phyloP scores from a whole-genome alignment of 768 basidiomycete genomes.

The Roridomyces roridus region DNA sequence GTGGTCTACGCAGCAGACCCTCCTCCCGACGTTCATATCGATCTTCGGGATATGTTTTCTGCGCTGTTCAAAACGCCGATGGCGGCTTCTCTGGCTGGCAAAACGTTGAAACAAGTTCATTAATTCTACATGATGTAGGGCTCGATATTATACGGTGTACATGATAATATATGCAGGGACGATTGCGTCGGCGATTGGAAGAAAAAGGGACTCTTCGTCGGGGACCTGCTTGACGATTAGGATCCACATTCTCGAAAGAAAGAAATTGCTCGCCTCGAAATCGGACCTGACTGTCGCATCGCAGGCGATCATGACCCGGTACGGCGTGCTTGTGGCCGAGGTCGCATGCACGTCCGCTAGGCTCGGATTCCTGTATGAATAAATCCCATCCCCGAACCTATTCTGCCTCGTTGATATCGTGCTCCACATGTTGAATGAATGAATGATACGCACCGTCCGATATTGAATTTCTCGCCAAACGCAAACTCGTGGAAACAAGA shows the following conservation, averaged over 20 bases:
- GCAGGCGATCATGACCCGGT: constrained; percentile 69
- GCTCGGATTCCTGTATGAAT: constrained; percentile 65
- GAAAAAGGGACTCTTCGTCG: constrained; percentile 59
- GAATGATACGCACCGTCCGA: constrained; percentile 54
- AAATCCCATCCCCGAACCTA: constrained; percentile 69
- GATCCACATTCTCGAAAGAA: neutral
- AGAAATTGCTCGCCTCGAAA: constrained; percentile 33
- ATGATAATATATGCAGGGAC: constrained; percentile 64
- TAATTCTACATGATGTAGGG: constrained; percentile 20
- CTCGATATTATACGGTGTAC: constrained; percentile 48
- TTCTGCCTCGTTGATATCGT: constrained; percentile 12
- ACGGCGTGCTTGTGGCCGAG: constrained; percentile 70
- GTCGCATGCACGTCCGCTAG: constrained; percentile 66
- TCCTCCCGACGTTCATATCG: constrained; percentile 22
- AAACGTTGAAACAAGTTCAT: constrained; percentile 21
- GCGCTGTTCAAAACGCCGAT: constrained; percentile 56
- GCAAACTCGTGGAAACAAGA: constrained; percentile 63
- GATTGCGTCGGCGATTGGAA: constrained; percentile 59
- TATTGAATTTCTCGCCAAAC: constrained; percentile 58
- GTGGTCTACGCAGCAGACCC: constrained; percentile 59
- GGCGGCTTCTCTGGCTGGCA: constrained; percentile 37
- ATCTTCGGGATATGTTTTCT: constrained; percentile 24
- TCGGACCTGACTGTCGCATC: constrained; percentile 52
- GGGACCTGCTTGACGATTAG: constrained; percentile 41
- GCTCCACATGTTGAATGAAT: neutral